phyloP scores from a whole-genome alignment of 139 green algal genomes.

The Chlorella sp. region DNA sequence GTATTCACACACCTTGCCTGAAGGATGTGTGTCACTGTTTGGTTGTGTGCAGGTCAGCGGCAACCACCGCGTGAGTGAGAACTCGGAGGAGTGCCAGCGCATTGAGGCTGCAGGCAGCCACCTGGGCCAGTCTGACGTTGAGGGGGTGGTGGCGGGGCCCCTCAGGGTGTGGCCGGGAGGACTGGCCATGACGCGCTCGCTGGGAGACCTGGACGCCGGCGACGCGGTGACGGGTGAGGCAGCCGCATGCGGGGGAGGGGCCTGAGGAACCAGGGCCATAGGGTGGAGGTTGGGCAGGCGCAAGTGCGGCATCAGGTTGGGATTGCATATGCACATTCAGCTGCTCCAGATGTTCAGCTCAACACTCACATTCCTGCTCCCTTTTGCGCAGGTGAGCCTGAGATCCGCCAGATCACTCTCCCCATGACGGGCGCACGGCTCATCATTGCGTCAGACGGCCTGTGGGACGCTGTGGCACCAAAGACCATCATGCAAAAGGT shows the following conservation, averaged over 20 bases:
- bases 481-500: constrained; percentile 56
- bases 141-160: constrained; percentile 20
- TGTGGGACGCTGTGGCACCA: constrained; percentile 79
- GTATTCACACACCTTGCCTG: too few relatives aligned
- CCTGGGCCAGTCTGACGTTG: not conserved
- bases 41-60: constrained; percentile 34
- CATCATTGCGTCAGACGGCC: constrained; percentile 81
- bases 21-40: too few relatives aligned
- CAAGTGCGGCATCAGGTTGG: too few relatives aligned
- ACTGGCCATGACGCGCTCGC: constrained; percentile 76
- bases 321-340: too few relatives aligned
- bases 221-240: constrained; percentile 6
- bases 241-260: too few relatives aligned
- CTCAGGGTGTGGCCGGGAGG: constrained; percentile 86
- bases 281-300: too few relatives aligned
- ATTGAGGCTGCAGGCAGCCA: constrained; percentile 41
- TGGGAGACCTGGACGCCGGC: constrained; percentile 68
- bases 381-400: constrained; percentile 31
- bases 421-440: constrained; percentile 69
- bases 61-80: constrained; percentile 70
- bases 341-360: too few relatives aligned
- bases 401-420: constrained; percentile 66
- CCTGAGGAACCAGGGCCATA: too few relatives aligned
- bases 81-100: constrained; percentile 57
- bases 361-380: too few relatives aligned